These are phyloP conservation scores for Coniferiporia sulphurascens DNA, from an alignment of 1,284 basidiomycete genomes.

Conservation along the genomic window DNA sequence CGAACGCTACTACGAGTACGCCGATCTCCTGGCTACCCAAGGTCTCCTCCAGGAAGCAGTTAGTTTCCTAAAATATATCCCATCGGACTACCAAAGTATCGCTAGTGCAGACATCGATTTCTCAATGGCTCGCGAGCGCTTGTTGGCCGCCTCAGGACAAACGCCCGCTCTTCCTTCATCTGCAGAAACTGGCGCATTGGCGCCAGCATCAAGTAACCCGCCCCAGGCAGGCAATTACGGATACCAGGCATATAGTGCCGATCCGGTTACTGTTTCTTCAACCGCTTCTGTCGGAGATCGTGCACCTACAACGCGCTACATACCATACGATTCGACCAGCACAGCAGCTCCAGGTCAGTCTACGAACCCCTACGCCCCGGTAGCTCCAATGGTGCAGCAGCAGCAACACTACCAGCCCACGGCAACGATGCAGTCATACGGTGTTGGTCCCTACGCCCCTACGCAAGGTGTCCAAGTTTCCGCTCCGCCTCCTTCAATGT, in stretches of 20 bases:
- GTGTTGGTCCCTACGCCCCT: conserved; percentile 21
- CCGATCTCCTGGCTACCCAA: conserved; percentile 87
- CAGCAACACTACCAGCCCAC: conserved; percentile 25
- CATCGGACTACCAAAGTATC: conserved; percentile 70
- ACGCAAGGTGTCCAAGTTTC: conserved; percentile 23
- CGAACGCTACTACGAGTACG: conserved; percentile 94
- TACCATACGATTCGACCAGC: conserved; percentile 12
- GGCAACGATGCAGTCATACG: conserved; percentile 22
- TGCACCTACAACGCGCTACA: conserved; percentile 5
- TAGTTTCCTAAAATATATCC: conserved; percentile 77
- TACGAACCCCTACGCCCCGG: conserved; percentile 19
- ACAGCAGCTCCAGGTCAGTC: conserved; percentile 12
- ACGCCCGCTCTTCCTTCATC: conserved; percentile 14
- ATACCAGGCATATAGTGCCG: conserved; percentile 14
- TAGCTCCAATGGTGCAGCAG: conserved; percentile 14
- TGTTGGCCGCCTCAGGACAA: conserved; percentile 45
- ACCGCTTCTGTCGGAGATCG: conserved; percentile 1
- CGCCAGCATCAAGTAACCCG: conserved; percentile 7
- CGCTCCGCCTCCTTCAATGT: conserved; percentile 27
- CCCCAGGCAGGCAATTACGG: conserved; percentile 7
- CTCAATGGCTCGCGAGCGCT: conserved; percentile 57
- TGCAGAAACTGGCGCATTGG: conserved; percentile 3
- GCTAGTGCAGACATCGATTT: conserved; percentile 48
- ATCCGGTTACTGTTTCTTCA: background rate
- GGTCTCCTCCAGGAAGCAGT: conserved; percentile 84